Conservation (phyloP, 129 eudicot species). For the Oenanthe sinensis region DNA sequence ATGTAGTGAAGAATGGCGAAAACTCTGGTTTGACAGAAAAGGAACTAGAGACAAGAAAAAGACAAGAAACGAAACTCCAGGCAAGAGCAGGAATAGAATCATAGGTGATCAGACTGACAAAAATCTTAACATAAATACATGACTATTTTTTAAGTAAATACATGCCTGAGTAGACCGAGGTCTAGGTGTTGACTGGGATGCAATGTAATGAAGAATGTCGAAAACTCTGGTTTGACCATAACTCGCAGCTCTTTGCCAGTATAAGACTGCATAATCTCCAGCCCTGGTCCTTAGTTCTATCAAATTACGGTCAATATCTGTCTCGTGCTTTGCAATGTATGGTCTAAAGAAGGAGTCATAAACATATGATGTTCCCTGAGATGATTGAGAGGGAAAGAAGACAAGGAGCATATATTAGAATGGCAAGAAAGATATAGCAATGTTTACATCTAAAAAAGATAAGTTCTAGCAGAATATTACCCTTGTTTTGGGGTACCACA, state of each 20-base stretch:
- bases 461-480: conserved; percentile 24
- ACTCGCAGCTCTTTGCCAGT: conserved; percentile 66
- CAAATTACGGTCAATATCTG: conserved; percentile 76
- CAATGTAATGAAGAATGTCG: conserved; percentile 74
- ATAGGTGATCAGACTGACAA: background rate
- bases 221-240: conserved; percentile 72
- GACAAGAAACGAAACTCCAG: no score
- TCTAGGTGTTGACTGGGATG: conserved; percentile 70
- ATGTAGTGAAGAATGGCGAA: conserved; percentile 71
- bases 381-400: conserved; percentile 5
- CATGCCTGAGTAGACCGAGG: conserved; percentile 65
- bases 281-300: conserved; percentile 76
- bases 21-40: conserved; percentile 53
- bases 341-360: conserved; percentile 86
- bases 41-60: no score
- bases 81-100: no score
- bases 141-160: background rate
- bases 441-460: background rate
- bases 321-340: conserved; percentile 77
- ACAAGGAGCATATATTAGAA: background rate
- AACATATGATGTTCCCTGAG: conserved; percentile 86
- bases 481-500: conserved; percentile 94
- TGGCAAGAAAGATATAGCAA: background rate
- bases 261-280: conserved; percentile 56
- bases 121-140: background rate